Base-by-base conservation (phyloP, 2,329 filamentous ascomycete genomes). In the Fusarium concolor region DNA sequence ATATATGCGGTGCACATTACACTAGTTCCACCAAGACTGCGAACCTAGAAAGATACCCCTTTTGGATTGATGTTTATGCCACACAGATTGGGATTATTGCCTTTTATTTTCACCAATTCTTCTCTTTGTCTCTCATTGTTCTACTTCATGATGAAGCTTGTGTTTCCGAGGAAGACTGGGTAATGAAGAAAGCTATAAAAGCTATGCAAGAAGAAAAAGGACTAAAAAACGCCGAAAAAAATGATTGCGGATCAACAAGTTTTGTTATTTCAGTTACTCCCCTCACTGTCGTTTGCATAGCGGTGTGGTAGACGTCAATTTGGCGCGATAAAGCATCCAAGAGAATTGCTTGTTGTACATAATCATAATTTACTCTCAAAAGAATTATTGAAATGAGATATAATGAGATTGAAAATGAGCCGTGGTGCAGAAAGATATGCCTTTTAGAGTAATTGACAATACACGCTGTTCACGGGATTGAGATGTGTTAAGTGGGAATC, bases 21-120 rank as follows among this genome's bases (percentile, higher is more conserved):
- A 68, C 61, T 65, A 68, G 58, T 72, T 71, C 63, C 71, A 71
- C 50, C 73, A 51, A 78, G 71, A 77, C 67, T 77, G 77, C 75
- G 65, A 77, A 74, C 70, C 74, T 78, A 79, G 76, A 79, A 78
- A 79, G 78, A 80, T 80, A 80, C 79, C 79, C 79, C 78, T 71
- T 71, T 76, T 79, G 74, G 72, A 77, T 76, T 75, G 72, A 74
- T 69, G 74, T 69, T 74, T 61, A 69, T 65, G 62, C 66, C 61
- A 68, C 61, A 74, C 71, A 70, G 69, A 76, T 65, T 74, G 70
- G 60, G 65, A 74, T 65, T 57, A 41, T 62, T 59, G 47, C 44
- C 29, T 52, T 43, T 62, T 60, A 37, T 61, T 68, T 55, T 26
- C 42, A 24, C 42, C 51, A 20, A 39, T 31, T 57, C 47, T 64